Base-by-base conservation (phyloP, 2,329 filamentous ascomycete species). In the Penicillium sp. region DNA sequence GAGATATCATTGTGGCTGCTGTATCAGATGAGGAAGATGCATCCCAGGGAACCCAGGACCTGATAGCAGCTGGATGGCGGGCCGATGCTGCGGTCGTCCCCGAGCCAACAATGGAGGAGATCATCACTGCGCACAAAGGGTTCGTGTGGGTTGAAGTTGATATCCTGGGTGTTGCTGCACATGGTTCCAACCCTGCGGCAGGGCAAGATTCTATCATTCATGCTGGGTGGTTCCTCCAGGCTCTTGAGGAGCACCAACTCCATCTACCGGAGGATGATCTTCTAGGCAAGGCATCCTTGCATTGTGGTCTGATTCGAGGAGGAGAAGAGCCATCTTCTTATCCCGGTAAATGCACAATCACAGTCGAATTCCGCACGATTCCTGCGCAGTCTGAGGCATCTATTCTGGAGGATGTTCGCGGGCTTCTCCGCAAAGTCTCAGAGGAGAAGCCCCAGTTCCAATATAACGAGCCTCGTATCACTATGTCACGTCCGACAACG, bases 261-360 rank as follows among this genome's bases (percentile, higher is more conserved):
- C 51, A 59, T 5, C 64, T 83, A 1, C 67, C 71, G 0, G 56
- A 65, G 0, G 64, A 71, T 4, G 72, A 79, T 19, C 60, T 64
- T 0, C 58, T 78, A 2, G 80, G 76, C 0, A 71, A 66, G 9
- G 76, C 74, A 5, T 78, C 74, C 3, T 66, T 82, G 3, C 82
- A 84, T 47, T 80, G 78, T 4, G 78, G 78, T 0, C 58, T 80
- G 6, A 79, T 84, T 44, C 73, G 72, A 13, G 81, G 82, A 1
- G 81, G 82, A 0, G 79, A 84, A 53, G 82, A 84, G 50, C 69
- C 73, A 0, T 81, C 81, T 0, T 82, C 79, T 0, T 84, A 84
- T 50, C 81, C 81, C 0, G 78, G 74, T 0, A 68, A 69, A n/a
- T 83, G 81, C 65, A 80, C 72, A 0, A 69, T 84, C 19, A 76